phyloP scores from a whole-genome alignment of 805 yeast species.

The Spathaspora arborariae region DNA sequence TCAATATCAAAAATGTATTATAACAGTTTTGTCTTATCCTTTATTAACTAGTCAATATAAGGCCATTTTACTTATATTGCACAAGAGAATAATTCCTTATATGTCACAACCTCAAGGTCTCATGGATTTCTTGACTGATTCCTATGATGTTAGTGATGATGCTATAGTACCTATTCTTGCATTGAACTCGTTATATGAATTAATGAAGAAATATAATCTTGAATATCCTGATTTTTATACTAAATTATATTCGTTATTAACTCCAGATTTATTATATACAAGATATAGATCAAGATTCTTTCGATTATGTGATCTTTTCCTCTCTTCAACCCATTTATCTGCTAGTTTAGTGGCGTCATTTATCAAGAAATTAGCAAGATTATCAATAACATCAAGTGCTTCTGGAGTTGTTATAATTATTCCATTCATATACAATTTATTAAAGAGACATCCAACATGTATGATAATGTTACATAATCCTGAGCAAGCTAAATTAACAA shows the following conservation, averaged over 20 bases:
- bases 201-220: constrained; percentile 76
- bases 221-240: constrained; percentile 89
- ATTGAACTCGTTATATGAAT: constrained; percentile 79
- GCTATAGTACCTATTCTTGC: constrained; percentile 67
- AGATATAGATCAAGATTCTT: constrained; percentile 83
- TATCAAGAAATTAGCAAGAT: constrained; percentile 74
- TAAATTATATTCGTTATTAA: constrained; percentile 77
- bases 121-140: constrained; percentile 92
- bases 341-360: constrained; percentile 83
- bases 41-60: constrained; percentile 59
- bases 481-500: constrained; percentile 14
- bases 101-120: constrained; percentile 74
- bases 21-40: constrained; percentile 50
- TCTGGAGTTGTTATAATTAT: constrained; percentile 81
- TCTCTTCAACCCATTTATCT: constrained; percentile 84
- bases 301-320: constrained; percentile 79
- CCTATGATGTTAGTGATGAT: constrained; percentile 53
- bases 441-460: constrained; percentile 91
- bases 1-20: constrained; percentile 69
- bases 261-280: constrained; percentile 70
- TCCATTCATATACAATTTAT: constrained; percentile 86
- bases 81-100: constrained; percentile 79
- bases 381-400: constrained; percentile 76
- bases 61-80: constrained; percentile 63
- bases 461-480: constrained; percentile 78